Base-by-base conservation (phyloP, 768 basidiomycete species). In the Sporobolomyces pararoseus region DNA sequence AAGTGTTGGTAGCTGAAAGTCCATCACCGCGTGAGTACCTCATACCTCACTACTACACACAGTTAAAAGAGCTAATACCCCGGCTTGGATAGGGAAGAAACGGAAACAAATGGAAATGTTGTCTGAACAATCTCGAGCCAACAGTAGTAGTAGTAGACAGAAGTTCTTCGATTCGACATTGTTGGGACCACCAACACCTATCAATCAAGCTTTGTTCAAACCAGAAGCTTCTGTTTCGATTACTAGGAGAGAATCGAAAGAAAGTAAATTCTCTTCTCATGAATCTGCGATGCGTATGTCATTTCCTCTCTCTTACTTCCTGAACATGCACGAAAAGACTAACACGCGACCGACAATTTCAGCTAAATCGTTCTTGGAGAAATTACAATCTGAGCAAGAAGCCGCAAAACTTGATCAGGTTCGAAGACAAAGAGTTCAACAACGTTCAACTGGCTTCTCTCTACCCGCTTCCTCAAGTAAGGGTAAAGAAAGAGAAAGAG, bases 31-130 rank as follows among this genome's bases (percentile, higher is more conserved):
- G 71, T 72, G 6, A 57, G 55, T 35, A 13, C 31, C 12, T 32
- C 13, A 13, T 7, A 7, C 4, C 5, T 34, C 39, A 53, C 35
- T 16, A 32, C 1, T 14, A 14, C 3, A 13, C n/a, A 12, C 29
- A 25, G 5, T 13, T 3, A 51, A 25, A 16, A 7, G 29, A 23
- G 21, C 35, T 37, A 19, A 13, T 14, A 34, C 23, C 35, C 23
- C 34, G 53, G 19, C 34, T 35, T 21, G 34, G 7, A 34, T 62
- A 72, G 71, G 66, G 23, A 72, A 72, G 71, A 72, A 68, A 51
- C 66, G 53, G 17, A 25, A 42, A 39, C 29, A 57, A 14, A 12
- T 42, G 25, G 70, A n/a, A n/a, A n/a, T n/a, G n/a, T n/a, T n/a
- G n/a, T n/a, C 61, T 55, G 39, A 42, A 39, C 57, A 63, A 55